Percentiles rank a stretch among this genome's conserved stretches.
Conservation (phyloP, 805 yeast genomes). For the Lipomyces mesembrius region DNA sequence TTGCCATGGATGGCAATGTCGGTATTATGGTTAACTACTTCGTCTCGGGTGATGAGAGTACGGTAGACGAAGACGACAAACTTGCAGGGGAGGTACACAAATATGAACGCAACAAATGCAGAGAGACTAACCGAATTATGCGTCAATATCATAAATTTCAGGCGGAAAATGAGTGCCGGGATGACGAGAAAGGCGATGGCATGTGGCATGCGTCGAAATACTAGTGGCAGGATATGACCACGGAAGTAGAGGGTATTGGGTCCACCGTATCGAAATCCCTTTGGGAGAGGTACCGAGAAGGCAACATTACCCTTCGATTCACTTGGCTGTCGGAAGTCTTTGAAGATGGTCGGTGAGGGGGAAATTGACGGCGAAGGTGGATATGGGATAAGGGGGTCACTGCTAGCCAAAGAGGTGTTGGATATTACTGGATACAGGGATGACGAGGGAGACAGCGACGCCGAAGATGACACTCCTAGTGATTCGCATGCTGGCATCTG, state of each 20-base stretch:
- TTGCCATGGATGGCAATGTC: constrained; percentile 5
- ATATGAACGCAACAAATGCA: constrained; percentile 18
- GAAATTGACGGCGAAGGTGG: background rate
- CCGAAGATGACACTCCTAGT: background rate
- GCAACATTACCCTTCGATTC: background rate
- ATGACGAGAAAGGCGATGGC: constrained; percentile 21
- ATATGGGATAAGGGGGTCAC: background rate
- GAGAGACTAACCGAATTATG: constrained; percentile 29
- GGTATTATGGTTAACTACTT: background rate
- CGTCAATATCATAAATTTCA: constrained; percentile 24
- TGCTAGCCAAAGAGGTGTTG: background rate
- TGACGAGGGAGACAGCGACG: background rate
- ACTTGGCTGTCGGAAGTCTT: background rate
- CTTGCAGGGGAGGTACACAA: constrained; percentile 25
- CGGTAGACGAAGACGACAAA: constrained; percentile 6
- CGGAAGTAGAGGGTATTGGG: background rate
- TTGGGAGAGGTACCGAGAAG: background rate
- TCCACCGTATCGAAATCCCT: background rate
- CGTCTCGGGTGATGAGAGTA: background rate
- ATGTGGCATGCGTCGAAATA: background rate
- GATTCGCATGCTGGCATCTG: background rate
- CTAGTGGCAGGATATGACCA: too few species aligned
- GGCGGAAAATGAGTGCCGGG: constrained; percentile 22
- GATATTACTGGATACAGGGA: background rate
- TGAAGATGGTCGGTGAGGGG: background rate